Conservation (phyloP, 495 filamentous ascomycete species). For the Glutinoglossum americanum region DNA sequence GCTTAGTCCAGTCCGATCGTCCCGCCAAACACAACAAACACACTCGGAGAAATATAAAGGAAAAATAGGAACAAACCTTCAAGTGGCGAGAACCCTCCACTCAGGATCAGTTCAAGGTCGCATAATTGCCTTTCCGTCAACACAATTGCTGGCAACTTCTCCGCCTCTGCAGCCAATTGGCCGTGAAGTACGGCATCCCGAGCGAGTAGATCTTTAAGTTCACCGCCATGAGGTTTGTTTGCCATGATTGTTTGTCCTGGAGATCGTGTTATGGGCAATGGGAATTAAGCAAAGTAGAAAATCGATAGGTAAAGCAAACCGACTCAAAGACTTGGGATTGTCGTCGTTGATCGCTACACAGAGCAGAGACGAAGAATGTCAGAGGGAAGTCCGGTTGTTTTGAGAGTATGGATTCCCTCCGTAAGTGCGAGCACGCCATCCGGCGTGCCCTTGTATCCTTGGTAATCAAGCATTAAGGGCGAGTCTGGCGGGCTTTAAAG, state of each 20-base stretch:
- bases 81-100: conserved; percentile 87
- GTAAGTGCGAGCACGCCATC: background rate
- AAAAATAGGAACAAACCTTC: conserved; percentile 38
- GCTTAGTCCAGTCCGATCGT: background rate
- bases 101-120: conserved; percentile 90
- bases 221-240: conserved; percentile 81
- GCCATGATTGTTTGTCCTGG: conserved; percentile 27
- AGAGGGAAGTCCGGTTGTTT: background rate
- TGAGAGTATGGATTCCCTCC: background rate
- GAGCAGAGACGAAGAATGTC: background rate
- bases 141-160: conserved; percentile 62
- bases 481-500: background rate
- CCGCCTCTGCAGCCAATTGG: conserved; percentile 63
- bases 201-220: conserved; percentile 90
- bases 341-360: background rate
- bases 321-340: background rate
- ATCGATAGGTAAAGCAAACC: background rate
- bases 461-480: background rate
- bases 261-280: background rate
- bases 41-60: background rate
- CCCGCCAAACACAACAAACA: background rate
- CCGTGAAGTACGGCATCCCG: conserved; percentile 61
- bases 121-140: conserved; percentile 88
- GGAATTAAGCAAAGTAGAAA: background rate
- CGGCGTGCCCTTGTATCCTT: background rate